Conservation (phyloP, 1,284 basidiomycete genomes). For the Pseudozyma hubeiensis region DNA sequence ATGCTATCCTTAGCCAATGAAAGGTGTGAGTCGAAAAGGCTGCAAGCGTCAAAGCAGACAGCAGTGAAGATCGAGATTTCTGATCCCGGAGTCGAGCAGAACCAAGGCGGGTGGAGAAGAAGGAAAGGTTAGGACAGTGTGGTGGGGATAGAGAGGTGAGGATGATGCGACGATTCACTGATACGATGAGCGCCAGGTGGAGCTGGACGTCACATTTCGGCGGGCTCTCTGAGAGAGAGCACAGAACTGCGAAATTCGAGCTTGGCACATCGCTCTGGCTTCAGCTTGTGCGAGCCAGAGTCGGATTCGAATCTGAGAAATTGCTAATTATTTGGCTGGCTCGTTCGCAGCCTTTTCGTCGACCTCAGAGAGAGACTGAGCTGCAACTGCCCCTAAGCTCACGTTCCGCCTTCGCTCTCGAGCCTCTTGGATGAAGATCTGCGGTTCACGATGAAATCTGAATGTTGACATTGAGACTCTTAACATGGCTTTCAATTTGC, state of each 20-base stretch:
- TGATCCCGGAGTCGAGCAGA: neutral
- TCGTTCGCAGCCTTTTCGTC: conserved; percentile 6
- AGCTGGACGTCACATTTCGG: neutral
- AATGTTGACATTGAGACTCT: too few species aligned
- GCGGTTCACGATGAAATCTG: neutral
- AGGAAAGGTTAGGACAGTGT: too few species aligned
- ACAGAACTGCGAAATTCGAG: conserved; percentile 8
- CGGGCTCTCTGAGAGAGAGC: too few species aligned
- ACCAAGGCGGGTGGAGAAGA: neutral
- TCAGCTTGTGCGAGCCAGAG: neutral
- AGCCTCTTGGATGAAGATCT: neutral
- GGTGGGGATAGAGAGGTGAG: neutral
- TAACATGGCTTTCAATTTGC: too few species aligned
- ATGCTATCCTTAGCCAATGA: neutral
- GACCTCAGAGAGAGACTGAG: neutral
- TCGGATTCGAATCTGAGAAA: conserved; percentile 3
- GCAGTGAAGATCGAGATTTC: neutral
- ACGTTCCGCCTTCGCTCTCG: neutral
- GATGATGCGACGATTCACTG: neutral
- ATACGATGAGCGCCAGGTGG: conserved; percentile 4
- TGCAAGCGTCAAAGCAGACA: neutral
- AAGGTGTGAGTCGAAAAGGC: neutral
- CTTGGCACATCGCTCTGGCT: conserved; percentile 6
- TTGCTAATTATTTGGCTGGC: conserved; percentile 1
- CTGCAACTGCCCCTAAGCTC: conserved; percentile 5